phyloP scores from a whole-genome alignment of 805 yeast species.

The Suhomyces vadensis region DNA sequence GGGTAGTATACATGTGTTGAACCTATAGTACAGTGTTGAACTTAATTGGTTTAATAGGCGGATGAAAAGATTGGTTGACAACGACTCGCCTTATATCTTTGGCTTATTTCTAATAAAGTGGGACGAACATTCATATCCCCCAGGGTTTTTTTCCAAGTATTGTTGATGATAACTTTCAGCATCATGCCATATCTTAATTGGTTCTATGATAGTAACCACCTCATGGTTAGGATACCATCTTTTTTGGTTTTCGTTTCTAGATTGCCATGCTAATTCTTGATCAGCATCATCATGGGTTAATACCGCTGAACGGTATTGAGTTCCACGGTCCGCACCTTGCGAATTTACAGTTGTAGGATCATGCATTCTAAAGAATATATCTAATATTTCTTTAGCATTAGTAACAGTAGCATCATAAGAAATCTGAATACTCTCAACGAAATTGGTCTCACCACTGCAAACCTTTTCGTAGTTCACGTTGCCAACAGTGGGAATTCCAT shows the following conservation, averaged over 20 bases:
- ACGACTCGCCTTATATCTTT: slow-evolving; percentile 28
- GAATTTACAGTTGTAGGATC: slow-evolving; percentile 84
- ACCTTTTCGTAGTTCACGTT: slow-evolving; percentile 60
- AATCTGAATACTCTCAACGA: slow-evolving; percentile 82
- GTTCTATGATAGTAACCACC: slow-evolving; percentile 71
- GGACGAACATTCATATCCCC: slow-evolving; percentile 88
- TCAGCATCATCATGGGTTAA: slow-evolving; percentile 62
- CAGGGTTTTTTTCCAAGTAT: slow-evolving; percentile 77
- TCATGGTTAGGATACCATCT: slow-evolving; percentile 72
- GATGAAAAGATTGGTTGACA: not conserved
- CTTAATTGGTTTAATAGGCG: not conserved
- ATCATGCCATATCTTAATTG: slow-evolving; percentile 72
- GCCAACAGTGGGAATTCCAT: slow-evolving; percentile 61
- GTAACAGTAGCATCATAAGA: slow-evolving; percentile 74
- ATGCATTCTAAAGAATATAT: slow-evolving; percentile 87
- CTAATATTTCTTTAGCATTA: slow-evolving; percentile 61
- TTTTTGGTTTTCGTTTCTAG: slow-evolving; percentile 59
- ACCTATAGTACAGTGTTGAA: slow-evolving; percentile 8
- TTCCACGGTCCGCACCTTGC: slow-evolving; percentile 89
- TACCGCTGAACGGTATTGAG: slow-evolving; percentile 87
- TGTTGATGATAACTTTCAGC: slow-evolving; percentile 96
- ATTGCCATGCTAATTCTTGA: slow-evolving; percentile 41
- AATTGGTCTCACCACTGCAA: slow-evolving; percentile 71
- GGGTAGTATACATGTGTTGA: slow-evolving; percentile 8
- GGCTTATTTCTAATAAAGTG: slow-evolving; percentile 75